These are phyloP conservation scores for Pichia sporocuriosa DNA, from an alignment of 805 yeast genomes.

Conservation along the genomic window DNA sequence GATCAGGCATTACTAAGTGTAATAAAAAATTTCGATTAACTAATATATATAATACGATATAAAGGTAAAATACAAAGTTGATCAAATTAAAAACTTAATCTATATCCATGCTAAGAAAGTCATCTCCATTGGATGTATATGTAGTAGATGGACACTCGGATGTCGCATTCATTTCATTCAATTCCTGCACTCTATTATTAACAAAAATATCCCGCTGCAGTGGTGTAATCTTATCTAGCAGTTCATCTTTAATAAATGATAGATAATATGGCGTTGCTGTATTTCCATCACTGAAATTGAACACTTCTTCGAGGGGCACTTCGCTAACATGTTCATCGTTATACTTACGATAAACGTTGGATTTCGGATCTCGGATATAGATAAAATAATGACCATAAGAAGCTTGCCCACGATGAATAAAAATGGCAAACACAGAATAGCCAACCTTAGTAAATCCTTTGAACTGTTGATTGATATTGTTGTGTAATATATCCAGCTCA, in stretches of 20 bases:
- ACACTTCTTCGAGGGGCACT: constrained; percentile 59
- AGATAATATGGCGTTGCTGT: constrained; percentile 93
- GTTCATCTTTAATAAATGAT: constrained; percentile 68
- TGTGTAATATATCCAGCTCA: constrained; percentile 39
- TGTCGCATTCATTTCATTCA: background rate
- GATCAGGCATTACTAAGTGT: constrained; percentile 32
- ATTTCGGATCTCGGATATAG: constrained; percentile 71
- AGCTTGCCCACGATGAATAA: constrained; percentile 94
- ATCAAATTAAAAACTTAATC: constrained; percentile 1
- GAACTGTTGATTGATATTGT: constrained; percentile 53
- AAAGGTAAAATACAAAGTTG: background rate
- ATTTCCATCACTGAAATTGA: constrained; percentile 59
- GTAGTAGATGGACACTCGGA: no score
- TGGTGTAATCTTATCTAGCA: constrained; percentile 55
- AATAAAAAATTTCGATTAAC: constrained; percentile 5
- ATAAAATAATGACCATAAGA: constrained; percentile 97
- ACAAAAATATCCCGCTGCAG: constrained; percentile 41
- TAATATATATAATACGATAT: no score
- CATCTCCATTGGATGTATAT: background rate
- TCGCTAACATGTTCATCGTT: constrained; percentile 94
- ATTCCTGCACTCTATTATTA: constrained; percentile 2
- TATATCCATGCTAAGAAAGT: background rate
- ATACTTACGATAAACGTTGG: constrained; percentile 73
- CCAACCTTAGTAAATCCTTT: constrained; percentile 54
- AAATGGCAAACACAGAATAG: constrained; percentile 82